Evolutionary conservation across 1,139 yeast genomes (phyloP), one percentile per base, ranked within the genome.

Genomic region (Martiniozyma asiatica): DNA sequence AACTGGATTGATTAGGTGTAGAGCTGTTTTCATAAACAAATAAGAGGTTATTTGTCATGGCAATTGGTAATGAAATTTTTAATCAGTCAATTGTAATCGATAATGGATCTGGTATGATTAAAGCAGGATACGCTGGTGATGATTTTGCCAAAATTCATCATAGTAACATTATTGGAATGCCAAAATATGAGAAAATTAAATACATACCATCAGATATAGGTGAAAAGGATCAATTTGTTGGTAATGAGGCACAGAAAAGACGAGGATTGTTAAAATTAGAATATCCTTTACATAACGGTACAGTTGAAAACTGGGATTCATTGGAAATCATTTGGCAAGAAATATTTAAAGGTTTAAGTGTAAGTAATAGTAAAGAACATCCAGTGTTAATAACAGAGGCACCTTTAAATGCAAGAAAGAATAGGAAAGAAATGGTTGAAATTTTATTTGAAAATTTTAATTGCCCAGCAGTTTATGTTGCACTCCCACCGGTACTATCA

Each of bases 91-190:
- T 87, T 28, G 95, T 87, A 22, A 64, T 87, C 21, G 97, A 87
- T 53, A 84, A 82, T 59, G 97, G 97, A n/a, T 77, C 94, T 4
- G 94, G 94, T 2, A 67, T 69, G 29, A 62, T 85, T 34, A 80
- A 84, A 50, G 85, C 94, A 1, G 97, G 97, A 1, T 81, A 87
- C 55, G 94, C 96, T 1, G 96, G 96, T 12, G 92, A 81, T 43
- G 92, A 82, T 34, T 67, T 63, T 42, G 97, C 97, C 3, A 67
- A 71, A 43, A 53, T 71, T 24, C 37, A 34, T 38, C 58, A 58
- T 23, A 55, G 70, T 3, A 56, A 65, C 21, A 58, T 81, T 14
- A 65, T 84, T 3, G 97, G 97, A 3, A 57, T 78, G 32, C 89
- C 94, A 6, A 87, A 84, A 50, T 87, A 85, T 51, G 68, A 74